These are phyloP conservation scores for Ramalina peruviana DNA, from an alignment of 495 filamentous ascomycete species.

Conservation along the genomic window DNA sequence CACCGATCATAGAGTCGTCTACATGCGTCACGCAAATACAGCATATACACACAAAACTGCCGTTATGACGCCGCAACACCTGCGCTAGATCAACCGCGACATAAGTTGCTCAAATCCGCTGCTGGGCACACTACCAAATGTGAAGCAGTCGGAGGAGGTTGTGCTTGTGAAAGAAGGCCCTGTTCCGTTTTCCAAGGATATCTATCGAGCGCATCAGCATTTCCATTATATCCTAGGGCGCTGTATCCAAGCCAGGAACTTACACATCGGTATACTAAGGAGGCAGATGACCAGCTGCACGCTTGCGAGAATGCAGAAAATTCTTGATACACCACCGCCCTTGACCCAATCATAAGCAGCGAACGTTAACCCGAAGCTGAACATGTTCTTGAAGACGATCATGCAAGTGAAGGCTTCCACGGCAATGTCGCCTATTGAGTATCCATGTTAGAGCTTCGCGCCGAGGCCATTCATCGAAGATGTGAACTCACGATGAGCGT, in stretches of 20 bases:
- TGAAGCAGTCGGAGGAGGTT: conserved; percentile 49
- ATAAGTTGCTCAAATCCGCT: too few relatives aligned
- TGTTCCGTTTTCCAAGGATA: conserved; percentile 65
- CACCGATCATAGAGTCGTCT: too few relatives aligned
- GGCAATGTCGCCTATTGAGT: conserved; percentile 51
- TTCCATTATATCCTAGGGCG: too few relatives aligned
- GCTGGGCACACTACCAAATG: conserved; percentile 19
- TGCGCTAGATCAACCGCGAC: neutral
- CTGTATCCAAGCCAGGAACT: conserved; percentile 14
- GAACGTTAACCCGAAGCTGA: conserved; percentile 75
- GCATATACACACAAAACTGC: neutral
- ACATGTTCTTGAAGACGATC: conserved; percentile 86
- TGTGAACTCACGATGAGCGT: conserved; percentile 62
- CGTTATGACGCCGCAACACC: neutral
- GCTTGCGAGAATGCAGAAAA: conserved; percentile 58
- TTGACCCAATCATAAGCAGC: conserved; percentile 72
- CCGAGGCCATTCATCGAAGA: neutral
- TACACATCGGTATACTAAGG: conserved; percentile 69
- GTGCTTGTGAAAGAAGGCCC: conserved; percentile 55
- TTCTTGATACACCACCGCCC: conserved; percentile 36
- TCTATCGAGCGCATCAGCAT: conserved; percentile 33
- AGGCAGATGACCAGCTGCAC: conserved; percentile 65
- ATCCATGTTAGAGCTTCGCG: neutral
- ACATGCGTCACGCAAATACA: too few relatives aligned
- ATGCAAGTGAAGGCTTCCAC: conserved; percentile 87